Evolutionary conservation across 208 protist genomes (phyloP).

Genomic region (Wallacemonas sp.): DNA sequence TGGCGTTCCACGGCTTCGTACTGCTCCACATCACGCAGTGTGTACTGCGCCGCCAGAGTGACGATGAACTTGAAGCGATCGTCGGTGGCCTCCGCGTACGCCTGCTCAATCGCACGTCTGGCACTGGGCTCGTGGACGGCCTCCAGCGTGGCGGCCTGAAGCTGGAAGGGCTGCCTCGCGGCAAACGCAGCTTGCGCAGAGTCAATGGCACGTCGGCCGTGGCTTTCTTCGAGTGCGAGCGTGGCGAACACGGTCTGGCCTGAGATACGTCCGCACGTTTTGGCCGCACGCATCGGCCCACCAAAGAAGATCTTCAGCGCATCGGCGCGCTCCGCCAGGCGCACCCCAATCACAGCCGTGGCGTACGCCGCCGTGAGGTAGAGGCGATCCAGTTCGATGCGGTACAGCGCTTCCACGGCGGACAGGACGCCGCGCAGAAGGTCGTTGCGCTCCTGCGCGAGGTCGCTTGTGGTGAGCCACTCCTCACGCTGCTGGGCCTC

Average conservation of each 20-base stretch:
- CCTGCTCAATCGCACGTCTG: conserved; percentile 25
- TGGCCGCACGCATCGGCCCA: conserved; percentile 35
- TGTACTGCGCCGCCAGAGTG: conserved; percentile 34
- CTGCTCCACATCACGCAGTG: conserved; percentile 30
- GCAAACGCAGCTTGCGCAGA: conserved; percentile 1
- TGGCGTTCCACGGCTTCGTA: conserved; percentile 31
- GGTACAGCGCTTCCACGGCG: conserved; percentile 41
- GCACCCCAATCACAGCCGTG: conserved; percentile 32
- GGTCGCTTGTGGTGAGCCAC: conserved; percentile 25
- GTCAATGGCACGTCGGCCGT: conserved; percentile 4
- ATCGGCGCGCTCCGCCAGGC: conserved; percentile 38
- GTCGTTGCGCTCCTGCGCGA: conserved; percentile 13
- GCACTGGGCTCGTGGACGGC: conserved; percentile 8
- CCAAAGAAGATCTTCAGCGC: conserved; percentile 61
- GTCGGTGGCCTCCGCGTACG: conserved; percentile 6
- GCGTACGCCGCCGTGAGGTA: conserved; percentile 32
- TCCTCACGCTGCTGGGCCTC: conserved; percentile 38
- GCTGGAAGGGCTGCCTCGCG: conserved; percentile 6
- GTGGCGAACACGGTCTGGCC: conserved; percentile 45
- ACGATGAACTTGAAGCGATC: conserved; percentile 13
- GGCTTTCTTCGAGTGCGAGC: conserved; percentile 30
- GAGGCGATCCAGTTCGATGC: conserved; percentile 35
- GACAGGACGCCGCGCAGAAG: conserved; percentile 22
- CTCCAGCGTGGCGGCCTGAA: conserved; percentile 13
- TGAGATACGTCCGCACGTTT: conserved; percentile 42